Evolutionary conservation across 163 green algal genomes (phyloP).

Genomic region (Coccomyxa subellipsoidea): DNA sequence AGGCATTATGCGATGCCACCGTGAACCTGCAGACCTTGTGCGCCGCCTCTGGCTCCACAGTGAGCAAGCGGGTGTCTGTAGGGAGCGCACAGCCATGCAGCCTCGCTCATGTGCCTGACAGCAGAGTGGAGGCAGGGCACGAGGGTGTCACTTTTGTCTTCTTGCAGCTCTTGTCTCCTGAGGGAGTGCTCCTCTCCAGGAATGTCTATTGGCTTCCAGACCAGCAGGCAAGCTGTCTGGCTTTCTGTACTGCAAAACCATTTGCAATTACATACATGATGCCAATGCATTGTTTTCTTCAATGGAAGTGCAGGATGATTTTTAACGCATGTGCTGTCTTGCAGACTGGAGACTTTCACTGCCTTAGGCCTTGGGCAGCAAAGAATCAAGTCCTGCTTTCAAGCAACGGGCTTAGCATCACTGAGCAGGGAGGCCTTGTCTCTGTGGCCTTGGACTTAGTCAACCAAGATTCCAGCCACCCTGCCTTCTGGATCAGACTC

Average conservation of each 20-base stretch:
- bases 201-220: conserved; percentile 8
- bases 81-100: background rate
- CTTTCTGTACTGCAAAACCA: background rate
- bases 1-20: background rate
- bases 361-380: background rate
- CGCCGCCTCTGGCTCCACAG: background rate
- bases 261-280: background rate
- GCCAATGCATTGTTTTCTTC: background rate
- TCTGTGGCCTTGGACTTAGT: background rate
- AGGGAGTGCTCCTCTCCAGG: background rate
- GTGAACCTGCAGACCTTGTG: background rate
- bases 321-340: background rate
- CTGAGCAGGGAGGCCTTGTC: background rate
- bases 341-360: background rate
- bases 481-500: background rate
- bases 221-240: background rate
- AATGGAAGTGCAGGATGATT: background rate
- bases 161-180: background rate
- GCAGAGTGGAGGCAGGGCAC: background rate
- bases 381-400: background rate
- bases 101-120: background rate
- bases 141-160: background rate
- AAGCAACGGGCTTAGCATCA: background rate
- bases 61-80: background rate
- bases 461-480: background rate